Evolutionary conservation across 768 basidiomycete genomes (phyloP).

Genomic region (Collybia sordida): DNA sequence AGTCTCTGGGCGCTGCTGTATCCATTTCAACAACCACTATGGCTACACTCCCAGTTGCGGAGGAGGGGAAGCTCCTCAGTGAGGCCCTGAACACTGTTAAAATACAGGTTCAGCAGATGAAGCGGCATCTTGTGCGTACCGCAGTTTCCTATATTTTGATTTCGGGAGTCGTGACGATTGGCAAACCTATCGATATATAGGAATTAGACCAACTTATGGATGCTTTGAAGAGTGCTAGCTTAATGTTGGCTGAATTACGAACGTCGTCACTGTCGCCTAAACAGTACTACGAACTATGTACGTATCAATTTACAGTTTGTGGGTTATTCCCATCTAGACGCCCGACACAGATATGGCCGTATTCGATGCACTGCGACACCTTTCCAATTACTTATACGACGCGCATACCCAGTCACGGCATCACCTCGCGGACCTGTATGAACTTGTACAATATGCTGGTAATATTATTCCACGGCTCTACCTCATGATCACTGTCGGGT

Average conservation of each 20-base stretch:
- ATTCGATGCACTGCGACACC: conserved; percentile 92
- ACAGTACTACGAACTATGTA: conserved; percentile 98
- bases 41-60: conserved; percentile 44
- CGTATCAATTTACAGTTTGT: conserved; percentile 21
- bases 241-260: conserved; percentile 95
- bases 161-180: not conserved
- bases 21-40: conserved; percentile 8
- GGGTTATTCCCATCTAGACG: conserved; percentile 1
- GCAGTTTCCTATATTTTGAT: conserved; percentile 1
- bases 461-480: conserved; percentile 93
- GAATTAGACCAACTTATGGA: conserved; percentile 98
- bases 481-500: conserved; percentile 99
- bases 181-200: conserved; percentile 36
- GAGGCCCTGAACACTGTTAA: conserved; percentile 86
- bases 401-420: conserved; percentile 90
- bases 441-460: conserved; percentile 98
- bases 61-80: conserved; percentile 83
- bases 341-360: conserved; percentile 88
- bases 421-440: conserved; percentile 97
- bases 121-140: conserved; percentile 77
- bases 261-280: conserved; percentile 94
- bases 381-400: conserved; percentile 95
- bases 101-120: conserved; percentile 93
- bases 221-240: conserved; percentile 92
- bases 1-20: not conserved